Evolutionary conservation across 2,329 filamentous ascomycete species (phyloP), one percentile per base, ranked within the genome.

Genomic region (Sphaerulina vaccinii): DNA sequence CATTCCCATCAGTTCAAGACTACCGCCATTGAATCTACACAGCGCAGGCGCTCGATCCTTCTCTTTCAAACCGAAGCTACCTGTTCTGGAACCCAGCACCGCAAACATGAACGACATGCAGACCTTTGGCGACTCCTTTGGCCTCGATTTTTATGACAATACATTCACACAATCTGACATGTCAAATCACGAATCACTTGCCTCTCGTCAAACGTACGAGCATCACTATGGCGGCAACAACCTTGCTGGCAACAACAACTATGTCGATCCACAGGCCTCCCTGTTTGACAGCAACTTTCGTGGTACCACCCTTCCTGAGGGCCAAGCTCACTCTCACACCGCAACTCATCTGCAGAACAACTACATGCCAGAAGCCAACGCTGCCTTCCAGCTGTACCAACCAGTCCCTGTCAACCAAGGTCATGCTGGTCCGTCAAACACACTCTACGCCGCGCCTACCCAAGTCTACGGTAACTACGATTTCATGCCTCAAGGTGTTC

Each of bases 21-120:
- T 49, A 10, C 22, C 45, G n/a, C 45, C 45, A 21, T 8, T 49
- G 19, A 21, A 35, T 19, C 33, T 39, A 27, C 35, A 38, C 18
- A 15, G 24, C 45, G 45, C 45, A 41, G 27, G 45, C 37, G 45
- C 36, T 41, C 37, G 45, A 11, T 18, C 22, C n/a, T 41, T 36
- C 16, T 37, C 18, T 33, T 29, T 16, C n/a, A 32, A 24, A 41
- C 45, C 35, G 35, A 49, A 49, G 29, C 37, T 49, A 10, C 32
- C 45, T 36, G 27, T 29, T 11, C 27, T 49, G 11, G 45, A 49
- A 35, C 45, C 45, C 24, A 40, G 6, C 8, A 27, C 45, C 29
- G 8, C 36, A 10, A 35, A 29, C n/a, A 29, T 18, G 23, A 40
- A 33, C 22, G 18, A 21, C 27, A 3, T 16, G 2, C 37, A 49